phyloP scores from a whole-genome alignment of 495 filamentous ascomycete species.

The Aspergillus steynii region DNA sequence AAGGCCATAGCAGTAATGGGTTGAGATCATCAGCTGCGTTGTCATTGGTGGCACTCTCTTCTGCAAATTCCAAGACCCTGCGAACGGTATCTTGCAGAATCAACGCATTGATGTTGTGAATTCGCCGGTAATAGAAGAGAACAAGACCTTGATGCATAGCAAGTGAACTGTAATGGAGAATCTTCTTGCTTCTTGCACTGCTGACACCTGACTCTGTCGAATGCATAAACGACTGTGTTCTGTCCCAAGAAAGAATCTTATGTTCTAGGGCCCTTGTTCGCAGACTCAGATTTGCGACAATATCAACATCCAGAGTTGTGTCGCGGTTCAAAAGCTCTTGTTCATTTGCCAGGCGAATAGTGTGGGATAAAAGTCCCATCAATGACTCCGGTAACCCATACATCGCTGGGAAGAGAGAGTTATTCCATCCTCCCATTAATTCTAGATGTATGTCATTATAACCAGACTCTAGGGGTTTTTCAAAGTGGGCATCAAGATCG shows the following conservation, averaged over 20 bases:
- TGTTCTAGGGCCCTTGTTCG: constrained; percentile 12
- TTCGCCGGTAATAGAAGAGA: constrained; percentile 17
- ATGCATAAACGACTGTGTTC: not conserved
- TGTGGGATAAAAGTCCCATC: constrained; percentile 16
- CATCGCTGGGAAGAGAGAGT: constrained; percentile 11
- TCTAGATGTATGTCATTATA: constrained; percentile 19
- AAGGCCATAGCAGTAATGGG: constrained; percentile 15
- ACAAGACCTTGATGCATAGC: constrained; percentile 18
- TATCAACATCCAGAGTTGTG: not conserved
- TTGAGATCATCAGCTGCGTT: not conserved
- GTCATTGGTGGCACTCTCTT: not conserved
- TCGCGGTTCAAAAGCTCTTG: constrained; percentile 12
- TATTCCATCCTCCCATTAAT: constrained; percentile 15
- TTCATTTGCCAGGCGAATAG: constrained; percentile 20
- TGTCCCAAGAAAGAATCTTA: constrained; percentile 14
- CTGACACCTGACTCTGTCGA: not conserved
- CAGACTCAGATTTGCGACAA: constrained; percentile 1
- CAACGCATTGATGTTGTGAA: constrained; percentile 17
- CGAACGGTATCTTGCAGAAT: constrained; percentile 18
- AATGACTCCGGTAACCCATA: constrained; percentile 19
- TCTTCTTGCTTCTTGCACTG: not conserved
- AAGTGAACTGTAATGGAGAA: not conserved
- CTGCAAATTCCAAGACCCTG: constrained; percentile 8
- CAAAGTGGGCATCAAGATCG: constrained; percentile 8
- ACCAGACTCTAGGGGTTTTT: constrained; percentile 9